Conservation (phyloP, 2,329 filamentous ascomycete species). For the Onygena corvina region DNA sequence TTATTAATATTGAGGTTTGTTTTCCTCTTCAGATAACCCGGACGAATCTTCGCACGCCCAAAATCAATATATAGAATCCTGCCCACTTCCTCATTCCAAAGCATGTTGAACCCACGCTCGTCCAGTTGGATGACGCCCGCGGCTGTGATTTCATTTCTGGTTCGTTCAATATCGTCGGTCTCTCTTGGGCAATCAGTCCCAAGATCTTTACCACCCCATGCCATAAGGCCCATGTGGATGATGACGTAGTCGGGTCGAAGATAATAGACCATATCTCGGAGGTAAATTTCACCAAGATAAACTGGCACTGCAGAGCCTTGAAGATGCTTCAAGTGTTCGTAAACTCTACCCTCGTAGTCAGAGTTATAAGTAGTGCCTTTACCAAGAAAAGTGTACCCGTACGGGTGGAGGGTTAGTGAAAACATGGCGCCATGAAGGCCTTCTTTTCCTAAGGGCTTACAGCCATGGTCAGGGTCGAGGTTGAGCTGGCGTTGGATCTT, state of each 20-base stretch:
- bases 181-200: neutral
- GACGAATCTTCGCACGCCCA: neutral
- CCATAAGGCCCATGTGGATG: constrained; percentile 5
- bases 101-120: constrained; percentile 6
- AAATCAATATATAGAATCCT: constrained; percentile 10
- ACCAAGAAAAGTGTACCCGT: constrained; percentile 11
- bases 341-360: constrained; percentile 5
- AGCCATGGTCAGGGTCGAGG: constrained; percentile 1
- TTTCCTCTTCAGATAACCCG: neutral
- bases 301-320: constrained; percentile 5
- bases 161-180: neutral
- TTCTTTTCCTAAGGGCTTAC: neutral
- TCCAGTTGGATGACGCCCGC: constrained; percentile 5
- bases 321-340: constrained; percentile 1
- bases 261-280: neutral
- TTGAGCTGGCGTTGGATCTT: constrained; percentile 5
- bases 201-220: constrained; percentile 4
- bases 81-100: constrained; percentile 3
- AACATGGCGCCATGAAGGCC: constrained; percentile 5
- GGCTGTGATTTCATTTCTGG: neutral
- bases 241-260: neutral
- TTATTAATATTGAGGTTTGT: too few species aligned
- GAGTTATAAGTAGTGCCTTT: constrained; percentile 9
- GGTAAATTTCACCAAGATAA: constrained; percentile 4
- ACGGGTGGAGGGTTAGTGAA: neutral